These are phyloP conservation scores for Pseudocercospora fijiensis DNA, from an alignment of 2,329 filamentous ascomycete species.

Conservation along the genomic window DNA sequence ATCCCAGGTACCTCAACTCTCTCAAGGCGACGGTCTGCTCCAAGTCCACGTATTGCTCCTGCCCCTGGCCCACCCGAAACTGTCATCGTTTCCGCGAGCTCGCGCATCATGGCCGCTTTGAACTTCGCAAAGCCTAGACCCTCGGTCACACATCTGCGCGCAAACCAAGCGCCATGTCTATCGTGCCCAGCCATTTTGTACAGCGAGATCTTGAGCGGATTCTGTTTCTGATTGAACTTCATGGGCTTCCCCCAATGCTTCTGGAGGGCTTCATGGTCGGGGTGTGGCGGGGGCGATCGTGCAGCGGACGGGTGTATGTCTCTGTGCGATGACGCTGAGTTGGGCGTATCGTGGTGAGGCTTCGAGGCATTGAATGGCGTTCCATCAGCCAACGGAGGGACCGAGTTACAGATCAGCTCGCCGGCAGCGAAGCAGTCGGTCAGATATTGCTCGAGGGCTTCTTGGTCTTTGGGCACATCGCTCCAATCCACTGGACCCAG, in stretches of 20 bases:
- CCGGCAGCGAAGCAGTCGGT: slow-evolving; percentile 52
- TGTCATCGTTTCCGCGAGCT: slow-evolving; percentile 77
- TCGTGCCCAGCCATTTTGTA: slow-evolving; percentile 80
- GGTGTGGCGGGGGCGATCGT: slow-evolving; percentile 50
- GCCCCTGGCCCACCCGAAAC: slow-evolving; percentile 67
- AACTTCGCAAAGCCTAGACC: slow-evolving; percentile 74
- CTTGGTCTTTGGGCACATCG: slow-evolving; percentile 45
- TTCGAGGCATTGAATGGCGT: slow-evolving; percentile 46
- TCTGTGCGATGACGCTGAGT: slow-evolving; percentile 50
- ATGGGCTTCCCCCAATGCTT: slow-evolving; percentile 84
- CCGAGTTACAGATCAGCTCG: slow-evolving; percentile 72
- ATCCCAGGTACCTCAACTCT: slow-evolving; percentile 58
- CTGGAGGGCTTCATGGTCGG: slow-evolving; percentile 61
- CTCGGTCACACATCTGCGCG: slow-evolving; percentile 76
- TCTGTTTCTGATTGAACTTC: slow-evolving; percentile 69
- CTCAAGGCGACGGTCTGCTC: slow-evolving; percentile 73
- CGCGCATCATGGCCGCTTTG: slow-evolving; percentile 71
- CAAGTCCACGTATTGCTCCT: slow-evolving; percentile 79
- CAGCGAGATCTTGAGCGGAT: slow-evolving; percentile 72
- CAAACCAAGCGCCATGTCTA: slow-evolving; percentile 86
- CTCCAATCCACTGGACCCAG: slow-evolving; percentile 47
- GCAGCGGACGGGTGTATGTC: slow-evolving; percentile 56
- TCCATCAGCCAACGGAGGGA: slow-evolving; percentile 57
- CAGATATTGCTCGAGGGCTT: slow-evolving; percentile 42
- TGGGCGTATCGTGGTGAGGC: slow-evolving; percentile 59